phyloP scores from a whole-genome alignment of 441 rosid species.

The Sinapis alba region DNA sequence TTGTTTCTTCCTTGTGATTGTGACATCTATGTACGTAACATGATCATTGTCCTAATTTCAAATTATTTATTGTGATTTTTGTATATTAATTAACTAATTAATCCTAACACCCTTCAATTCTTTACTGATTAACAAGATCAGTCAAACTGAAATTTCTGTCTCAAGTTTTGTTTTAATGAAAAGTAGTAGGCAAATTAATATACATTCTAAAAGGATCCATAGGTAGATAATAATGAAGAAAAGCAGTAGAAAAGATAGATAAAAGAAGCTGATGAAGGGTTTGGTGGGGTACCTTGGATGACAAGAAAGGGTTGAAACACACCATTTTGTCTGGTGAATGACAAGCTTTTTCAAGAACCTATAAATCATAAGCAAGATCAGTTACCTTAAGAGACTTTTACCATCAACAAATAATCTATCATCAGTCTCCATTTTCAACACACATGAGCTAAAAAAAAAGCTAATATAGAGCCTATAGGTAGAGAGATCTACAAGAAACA shows the following conservation, averaged over 20 bases:
- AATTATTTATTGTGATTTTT: conserved; percentile 18
- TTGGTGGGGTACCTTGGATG: conserved; percentile 24
- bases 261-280: conserved; percentile 11
- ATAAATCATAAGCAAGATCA: background rate
- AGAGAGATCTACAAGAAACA: conserved; percentile 18
- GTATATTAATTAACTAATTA: conserved; percentile 31
- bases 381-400: background rate
- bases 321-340: background rate
- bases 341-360: background rate
- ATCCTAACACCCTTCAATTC: conserved; percentile 16
- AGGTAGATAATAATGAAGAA: conserved; percentile 8
- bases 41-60: conserved; percentile 13
- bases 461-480: background rate
- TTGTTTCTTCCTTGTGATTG: conserved; percentile 13
- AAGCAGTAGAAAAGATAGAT: background rate
- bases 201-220: conserved; percentile 12
- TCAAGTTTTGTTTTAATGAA: background rate
- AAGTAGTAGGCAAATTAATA: background rate
- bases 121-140: conserved; percentile 7
- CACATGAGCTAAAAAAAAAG: background rate
- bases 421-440: background rate
- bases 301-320: conserved; percentile 20
- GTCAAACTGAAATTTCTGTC: conserved; percentile 6
- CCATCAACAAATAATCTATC: background rate
- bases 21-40: conserved; percentile 29